phyloP scores from a whole-genome alignment of 2,329 filamentous ascomycete species.

The Penicillium griseofulvum region DNA sequence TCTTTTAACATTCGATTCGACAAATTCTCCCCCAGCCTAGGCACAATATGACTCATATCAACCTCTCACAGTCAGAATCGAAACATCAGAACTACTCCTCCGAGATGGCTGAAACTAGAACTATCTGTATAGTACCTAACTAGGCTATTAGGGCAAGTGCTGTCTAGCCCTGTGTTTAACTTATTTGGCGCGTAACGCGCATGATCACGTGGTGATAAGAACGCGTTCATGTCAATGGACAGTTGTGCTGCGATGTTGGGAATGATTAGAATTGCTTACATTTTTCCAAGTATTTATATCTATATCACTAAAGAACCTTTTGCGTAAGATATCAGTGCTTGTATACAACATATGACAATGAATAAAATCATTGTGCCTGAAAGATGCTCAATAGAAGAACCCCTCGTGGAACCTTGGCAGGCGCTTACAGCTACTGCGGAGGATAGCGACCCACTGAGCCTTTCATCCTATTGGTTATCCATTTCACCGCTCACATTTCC shows the following conservation, averaged over 20 bases:
- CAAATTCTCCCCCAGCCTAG: background rate
- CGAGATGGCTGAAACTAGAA: background rate
- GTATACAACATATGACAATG: background rate
- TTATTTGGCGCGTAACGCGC: background rate
- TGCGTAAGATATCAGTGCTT: background rate
- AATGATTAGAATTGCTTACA: background rate
- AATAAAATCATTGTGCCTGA: background rate
- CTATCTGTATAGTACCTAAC: background rate
- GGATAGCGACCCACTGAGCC: accelerated
- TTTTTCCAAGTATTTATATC: background rate
- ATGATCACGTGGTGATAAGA: constrained; percentile 2
- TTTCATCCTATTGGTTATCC: background rate
- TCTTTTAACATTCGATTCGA: background rate
- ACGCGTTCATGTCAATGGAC: background rate
- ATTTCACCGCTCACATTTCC: background rate
- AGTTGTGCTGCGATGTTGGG: background rate
- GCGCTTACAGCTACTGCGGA: accelerated
- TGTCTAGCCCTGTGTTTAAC: background rate
- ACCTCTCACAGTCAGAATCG: background rate
- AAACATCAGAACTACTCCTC: background rate
- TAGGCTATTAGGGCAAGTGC: background rate
- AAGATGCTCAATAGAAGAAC: background rate
- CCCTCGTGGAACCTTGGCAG: background rate
- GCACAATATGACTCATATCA: background rate
- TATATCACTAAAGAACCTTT: background rate